A percentile compares a stretch with the other conserved stretches of the same genome.
phyloP scores from a whole-genome alignment of 768 basidiomycete species.

The Dendrothele bispora region DNA sequence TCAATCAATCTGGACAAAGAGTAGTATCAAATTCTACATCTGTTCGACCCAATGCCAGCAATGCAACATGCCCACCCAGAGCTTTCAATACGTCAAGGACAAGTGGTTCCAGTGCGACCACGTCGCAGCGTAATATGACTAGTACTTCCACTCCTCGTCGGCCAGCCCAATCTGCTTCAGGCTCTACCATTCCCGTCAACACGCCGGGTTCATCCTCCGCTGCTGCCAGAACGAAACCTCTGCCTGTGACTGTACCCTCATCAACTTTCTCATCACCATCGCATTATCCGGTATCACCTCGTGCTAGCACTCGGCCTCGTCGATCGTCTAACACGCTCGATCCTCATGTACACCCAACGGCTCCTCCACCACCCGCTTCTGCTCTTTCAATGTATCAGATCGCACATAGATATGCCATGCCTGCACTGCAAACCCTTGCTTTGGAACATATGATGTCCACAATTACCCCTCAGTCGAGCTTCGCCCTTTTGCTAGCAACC shows the following conservation, averaged over 20 bases:
- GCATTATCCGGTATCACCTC: constrained; percentile 51
- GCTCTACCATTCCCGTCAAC: constrained; percentile 16
- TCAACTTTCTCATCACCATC: constrained; percentile 31
- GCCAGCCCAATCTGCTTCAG: neutral
- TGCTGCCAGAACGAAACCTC: constrained; percentile 40
- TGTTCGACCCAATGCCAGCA: neutral
- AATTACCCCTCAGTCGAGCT: constrained; percentile 64
- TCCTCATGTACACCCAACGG: constrained; percentile 72
- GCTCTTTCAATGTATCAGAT: constrained; percentile 76
- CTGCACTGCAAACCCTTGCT: constrained; percentile 62
- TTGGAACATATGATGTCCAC: constrained; percentile 73
- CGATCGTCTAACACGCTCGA: constrained; percentile 42
- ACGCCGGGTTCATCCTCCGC: constrained; percentile 23
- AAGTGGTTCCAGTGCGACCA: neutral
- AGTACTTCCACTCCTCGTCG: neutral
- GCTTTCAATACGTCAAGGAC: constrained; percentile 14
- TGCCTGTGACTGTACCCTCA: constrained; percentile 34
- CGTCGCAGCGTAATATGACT: constrained; percentile 11
- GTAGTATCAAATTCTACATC: neutral
- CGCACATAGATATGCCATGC: constrained; percentile 74
- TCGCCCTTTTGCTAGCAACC: constrained; percentile 69
- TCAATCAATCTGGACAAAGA: neutral
- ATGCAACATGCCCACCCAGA: no score
- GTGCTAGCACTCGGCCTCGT: constrained; percentile 39
- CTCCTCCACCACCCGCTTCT: constrained; percentile 62